Evolutionary conservation across 441 rosid species (phyloP).

Genomic region (Gossypium davidsonii): DNA sequence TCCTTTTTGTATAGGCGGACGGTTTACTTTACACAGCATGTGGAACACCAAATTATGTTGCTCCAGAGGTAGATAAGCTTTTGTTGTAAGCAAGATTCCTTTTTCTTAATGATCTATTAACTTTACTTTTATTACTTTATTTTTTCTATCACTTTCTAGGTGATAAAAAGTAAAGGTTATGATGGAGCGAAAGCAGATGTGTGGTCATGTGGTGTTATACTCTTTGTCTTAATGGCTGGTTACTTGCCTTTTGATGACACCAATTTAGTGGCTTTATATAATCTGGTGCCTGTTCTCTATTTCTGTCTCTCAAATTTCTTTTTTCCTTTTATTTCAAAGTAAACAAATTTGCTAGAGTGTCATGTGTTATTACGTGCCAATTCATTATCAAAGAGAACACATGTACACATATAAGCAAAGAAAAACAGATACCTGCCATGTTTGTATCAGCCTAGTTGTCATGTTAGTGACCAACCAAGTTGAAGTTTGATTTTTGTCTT

Average conservation of each 20-base stretch:
- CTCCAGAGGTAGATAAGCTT: conserved; percentile 73
- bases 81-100: conserved; percentile 6
- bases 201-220: conserved; percentile 99
- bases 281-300: conserved; percentile 46
- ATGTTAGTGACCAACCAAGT: neutral
- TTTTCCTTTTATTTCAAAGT: neutral
- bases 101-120: neutral
- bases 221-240: conserved; percentile 95
- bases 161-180: conserved; percentile 90
- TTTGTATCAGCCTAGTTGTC: neutral
- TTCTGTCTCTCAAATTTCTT: neutral
- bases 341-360: neutral
- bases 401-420: neutral
- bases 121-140: conserved; percentile 7
- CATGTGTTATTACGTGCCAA: neutral
- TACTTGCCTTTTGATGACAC: conserved; percentile 92
- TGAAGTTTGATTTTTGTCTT: neutral
- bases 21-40: conserved; percentile 96
- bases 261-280: conserved; percentile 68
- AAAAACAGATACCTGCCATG: neutral
- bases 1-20: conserved; percentile 59
- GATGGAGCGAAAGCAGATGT: conserved; percentile 97
- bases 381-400: neutral
- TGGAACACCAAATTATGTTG: conserved; percentile 99
- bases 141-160: conserved; percentile 38